Conservation (phyloP, 179 eudicot species). For the Gypsophila paniculata region DNA sequence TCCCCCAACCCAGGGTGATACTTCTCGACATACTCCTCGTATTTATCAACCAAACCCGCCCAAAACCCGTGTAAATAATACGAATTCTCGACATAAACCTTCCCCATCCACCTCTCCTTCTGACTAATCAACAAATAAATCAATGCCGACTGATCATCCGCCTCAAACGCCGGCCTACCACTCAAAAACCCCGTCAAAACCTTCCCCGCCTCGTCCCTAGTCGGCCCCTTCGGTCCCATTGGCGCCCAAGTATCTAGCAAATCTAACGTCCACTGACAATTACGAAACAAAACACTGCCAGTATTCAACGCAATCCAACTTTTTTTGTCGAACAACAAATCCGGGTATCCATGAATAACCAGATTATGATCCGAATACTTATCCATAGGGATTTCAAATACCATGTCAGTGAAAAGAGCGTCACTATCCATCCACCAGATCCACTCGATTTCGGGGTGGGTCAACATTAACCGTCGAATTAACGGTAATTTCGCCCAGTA, state of each 20-base stretch:
- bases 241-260: conserved; percentile 56
- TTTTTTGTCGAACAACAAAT: conserved; percentile 49
- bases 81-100: conserved; percentile 52
- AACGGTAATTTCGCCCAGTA: conserved; percentile 63
- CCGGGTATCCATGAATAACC: conserved; percentile 63
- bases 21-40: conserved; percentile 48
- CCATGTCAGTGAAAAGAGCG: conserved; percentile 71
- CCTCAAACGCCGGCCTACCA: conserved; percentile 58
- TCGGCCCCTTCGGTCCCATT: conserved; percentile 58
- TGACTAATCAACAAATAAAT: conserved; percentile 50
- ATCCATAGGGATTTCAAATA: conserved; percentile 47
- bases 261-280: conserved; percentile 62
- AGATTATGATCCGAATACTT: conserved; percentile 41
- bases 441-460: conserved; percentile 67
- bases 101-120: conserved; percentile 51
- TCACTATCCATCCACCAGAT: conserved; percentile 76
- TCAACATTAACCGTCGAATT: conserved; percentile 45
- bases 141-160: conserved; percentile 72
- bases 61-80: conserved; percentile 60
- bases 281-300: conserved; percentile 58
- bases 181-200: conserved; percentile 41
- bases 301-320: conserved; percentile 66
- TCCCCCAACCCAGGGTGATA: conserved; percentile 56
- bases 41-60: conserved; percentile 53
- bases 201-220: conserved; percentile 51